Conservation (phyloP, 352 stramenopile species). For the Pythium pyrilobum region DNA sequence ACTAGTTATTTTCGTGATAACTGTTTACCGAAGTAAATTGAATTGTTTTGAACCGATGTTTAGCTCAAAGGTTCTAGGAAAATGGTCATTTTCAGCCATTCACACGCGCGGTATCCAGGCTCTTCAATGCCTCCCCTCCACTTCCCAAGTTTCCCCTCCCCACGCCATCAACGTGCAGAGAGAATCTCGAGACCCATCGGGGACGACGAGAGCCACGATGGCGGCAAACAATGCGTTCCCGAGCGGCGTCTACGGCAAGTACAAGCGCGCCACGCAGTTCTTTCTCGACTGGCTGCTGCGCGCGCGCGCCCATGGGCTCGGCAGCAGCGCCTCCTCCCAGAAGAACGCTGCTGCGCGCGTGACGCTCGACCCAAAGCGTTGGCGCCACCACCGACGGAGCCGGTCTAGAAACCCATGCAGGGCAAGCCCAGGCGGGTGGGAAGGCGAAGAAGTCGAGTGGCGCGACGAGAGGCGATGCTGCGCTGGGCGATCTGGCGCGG, state of each 20-base stretch:
- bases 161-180: background rate
- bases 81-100: background rate
- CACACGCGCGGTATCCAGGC: background rate
- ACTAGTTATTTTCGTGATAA: no score
- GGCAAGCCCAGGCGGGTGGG: no score
- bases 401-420: no score
- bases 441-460: no score
- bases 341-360: background rate
- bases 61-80: no score
- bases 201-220: no score
- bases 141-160: background rate
- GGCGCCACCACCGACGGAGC: no score
- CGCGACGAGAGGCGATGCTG: background rate
- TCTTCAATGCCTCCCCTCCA: background rate
- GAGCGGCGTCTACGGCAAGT: conserved; percentile 3
- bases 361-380: conserved; percentile 2
- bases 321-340: background rate
- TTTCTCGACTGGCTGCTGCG: conserved; percentile 12
- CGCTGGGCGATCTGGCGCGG: background rate
- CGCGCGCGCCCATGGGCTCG: background rate
- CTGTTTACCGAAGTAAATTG: no score
- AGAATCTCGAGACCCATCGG: no score
- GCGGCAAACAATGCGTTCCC: background rate
- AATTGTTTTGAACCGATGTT: no score
- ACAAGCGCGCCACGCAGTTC: conserved; percentile 13